Evolutionary conservation across 2,329 filamentous ascomycete genomes (phyloP).

Genomic region (Amauroascus verrucosus): DNA sequence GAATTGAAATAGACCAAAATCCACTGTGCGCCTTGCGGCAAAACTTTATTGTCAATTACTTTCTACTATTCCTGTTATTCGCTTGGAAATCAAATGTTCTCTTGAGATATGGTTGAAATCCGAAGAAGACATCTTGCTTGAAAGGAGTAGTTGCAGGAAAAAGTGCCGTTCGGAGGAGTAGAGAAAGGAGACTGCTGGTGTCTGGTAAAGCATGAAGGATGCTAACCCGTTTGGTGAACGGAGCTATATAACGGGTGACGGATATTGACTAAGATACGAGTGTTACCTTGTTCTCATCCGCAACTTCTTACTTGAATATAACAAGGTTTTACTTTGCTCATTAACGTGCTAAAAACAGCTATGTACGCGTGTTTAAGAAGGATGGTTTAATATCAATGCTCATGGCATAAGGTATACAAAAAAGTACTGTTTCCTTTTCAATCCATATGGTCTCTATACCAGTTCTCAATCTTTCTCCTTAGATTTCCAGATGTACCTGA

Average conservation of each 20-base stretch:
- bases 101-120: conserved; percentile 88
- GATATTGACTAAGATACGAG: conserved; percentile 34
- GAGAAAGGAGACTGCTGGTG: conserved; percentile 27
- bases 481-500: neutral
- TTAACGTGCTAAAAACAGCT: conserved; percentile 6
- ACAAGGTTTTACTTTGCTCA: conserved; percentile 3
- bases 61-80: conserved; percentile 62
- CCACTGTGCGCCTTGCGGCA: conserved; percentile 74
- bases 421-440: conserved; percentile 1
- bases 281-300: conserved; percentile 3
- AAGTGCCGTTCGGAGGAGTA: conserved; percentile 32
- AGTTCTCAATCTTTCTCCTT: neutral
- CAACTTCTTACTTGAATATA: conserved; percentile 6
- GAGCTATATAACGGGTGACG: conserved; percentile 39
- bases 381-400: neutral
- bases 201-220: too few species aligned
- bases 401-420: conserved; percentile 5
- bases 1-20: conserved; percentile 97
- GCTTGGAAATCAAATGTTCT: conserved; percentile 87
- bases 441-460: conserved; percentile 4
- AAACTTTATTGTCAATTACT: conserved; percentile 88
- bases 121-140: conserved; percentile 83
- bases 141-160: conserved; percentile 51
- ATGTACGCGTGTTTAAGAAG: conserved; percentile 8
- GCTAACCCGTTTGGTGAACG: conserved; percentile 38